phyloP scores from a whole-genome alignment of 495 filamentous ascomycete genomes.

The Trichoderma gamsii region DNA sequence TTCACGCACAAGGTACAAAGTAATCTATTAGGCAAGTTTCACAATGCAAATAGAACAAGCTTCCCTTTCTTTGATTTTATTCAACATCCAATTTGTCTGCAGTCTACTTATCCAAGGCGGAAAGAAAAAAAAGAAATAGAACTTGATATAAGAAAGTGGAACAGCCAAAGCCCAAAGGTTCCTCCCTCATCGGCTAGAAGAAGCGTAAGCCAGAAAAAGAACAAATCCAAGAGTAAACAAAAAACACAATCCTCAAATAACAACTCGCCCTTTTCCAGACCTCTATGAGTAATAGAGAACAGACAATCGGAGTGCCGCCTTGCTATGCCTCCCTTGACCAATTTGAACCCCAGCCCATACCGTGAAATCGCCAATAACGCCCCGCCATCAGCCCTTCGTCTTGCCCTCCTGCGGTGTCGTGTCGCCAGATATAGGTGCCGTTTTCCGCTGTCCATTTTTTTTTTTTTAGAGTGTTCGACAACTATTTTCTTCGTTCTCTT shows the following conservation, averaged over 20 bases:
- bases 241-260: neutral
- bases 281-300: conserved; percentile 1
- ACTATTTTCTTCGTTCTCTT: neutral
- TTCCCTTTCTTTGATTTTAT: neutral
- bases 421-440: neutral
- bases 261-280: conserved; percentile 3
- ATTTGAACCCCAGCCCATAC: neutral
- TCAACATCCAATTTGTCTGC: conserved; percentile 10
- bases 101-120: neutral
- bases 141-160: neutral
- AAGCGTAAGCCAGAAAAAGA: neutral
- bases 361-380: neutral
- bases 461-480: neutral
- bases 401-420: neutral
- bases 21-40: no score
- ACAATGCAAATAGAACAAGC: neutral
- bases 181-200: neutral
- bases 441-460: neutral
- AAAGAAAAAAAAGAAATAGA: neutral
- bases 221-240: neutral
- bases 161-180: neutral
- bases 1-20: neutral
- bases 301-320: neutral
- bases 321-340: conserved; percentile 4
- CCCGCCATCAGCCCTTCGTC: neutral